Evolutionary conservation across 1,284 basidiomycete genomes (phyloP), one percentile per base, ranked within the genome.

Genomic region (Flammula alnicola): DNA sequence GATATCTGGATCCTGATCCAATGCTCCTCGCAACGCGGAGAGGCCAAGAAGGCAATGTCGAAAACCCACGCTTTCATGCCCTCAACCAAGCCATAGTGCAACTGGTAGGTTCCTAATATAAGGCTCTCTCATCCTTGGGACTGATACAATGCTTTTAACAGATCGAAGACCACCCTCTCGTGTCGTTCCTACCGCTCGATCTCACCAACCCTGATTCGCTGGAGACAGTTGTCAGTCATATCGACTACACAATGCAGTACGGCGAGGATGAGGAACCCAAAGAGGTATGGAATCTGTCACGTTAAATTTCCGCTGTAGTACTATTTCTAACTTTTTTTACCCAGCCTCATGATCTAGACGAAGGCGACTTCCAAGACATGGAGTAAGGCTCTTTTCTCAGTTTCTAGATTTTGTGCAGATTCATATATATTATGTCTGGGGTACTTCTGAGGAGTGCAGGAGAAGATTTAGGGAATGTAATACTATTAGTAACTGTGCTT

Each of bases 91-190:
- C 96, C 1, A 89, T 99, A 48, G 97, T 97, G 3, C 91, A 95
- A 61, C 75, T 99, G 60, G 95, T 96, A 65, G 56, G 83, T n/a
- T n/a, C n/a, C n/a, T n/a, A n/a, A n/a, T n/a, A n/a, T n/a, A n/a
- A n/a, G n/a, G n/a, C n/a, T n/a, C n/a, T n/a, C n/a, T n/a, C n/a
- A n/a, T n/a, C n/a, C 22, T 20, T 56, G 9, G 40, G 49, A 19
- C 14, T 39, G 44, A 43, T 51, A 47, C 20, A 41, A 20, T 39
- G 32, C 42, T 51, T 41, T 41, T 26, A 35, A 37, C 67, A 97
- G 93, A 98, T 99, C 66, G 95, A 98, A 68, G 97, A 99, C 66
- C 95, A 98, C 68, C 96, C 95, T 41, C 83, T 99, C 49, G 97
- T 99, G 4, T 95, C 93, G 1, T 99, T 99, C 77, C 74, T 99